Conservation (phyloP, 371 early-diverging fungal genomes). For the Zychaea mexicana region DNA sequence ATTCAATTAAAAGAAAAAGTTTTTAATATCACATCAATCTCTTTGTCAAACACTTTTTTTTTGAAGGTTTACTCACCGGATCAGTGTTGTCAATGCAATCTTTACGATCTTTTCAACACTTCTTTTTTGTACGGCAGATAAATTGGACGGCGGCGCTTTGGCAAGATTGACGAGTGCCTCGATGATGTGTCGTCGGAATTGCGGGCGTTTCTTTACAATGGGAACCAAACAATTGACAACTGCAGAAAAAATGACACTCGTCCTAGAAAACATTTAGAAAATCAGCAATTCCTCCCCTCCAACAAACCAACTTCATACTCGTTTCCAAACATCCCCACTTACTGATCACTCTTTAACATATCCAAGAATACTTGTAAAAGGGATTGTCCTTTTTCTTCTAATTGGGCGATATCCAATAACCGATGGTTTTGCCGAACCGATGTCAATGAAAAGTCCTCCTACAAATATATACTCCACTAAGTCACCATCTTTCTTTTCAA, state of each 20-base stretch:
- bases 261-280: not conserved
- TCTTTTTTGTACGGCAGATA: constrained; percentile 37
- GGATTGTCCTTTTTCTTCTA: constrained; percentile 37
- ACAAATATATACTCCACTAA: not conserved
- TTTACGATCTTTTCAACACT: constrained; percentile 47
- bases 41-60: not conserved
- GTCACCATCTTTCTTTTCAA: not conserved
- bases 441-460: constrained; percentile 39
- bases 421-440: constrained; percentile 45
- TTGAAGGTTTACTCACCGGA: constrained; percentile 28
- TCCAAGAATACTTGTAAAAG: constrained; percentile 16
- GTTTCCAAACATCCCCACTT: constrained; percentile 10
- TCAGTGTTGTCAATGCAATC: constrained; percentile 41
- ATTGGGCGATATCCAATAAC: constrained; percentile 27
- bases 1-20: too few species aligned
- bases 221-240: constrained; percentile 43
- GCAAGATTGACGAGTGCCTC: constrained; percentile 27
- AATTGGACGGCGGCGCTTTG: constrained; percentile 24
- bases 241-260: constrained; percentile 38
- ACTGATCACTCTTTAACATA: constrained; percentile 20
- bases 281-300: not conserved
- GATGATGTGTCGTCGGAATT: constrained; percentile 28
- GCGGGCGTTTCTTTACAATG: constrained; percentile 37
- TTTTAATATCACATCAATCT: not conserved
- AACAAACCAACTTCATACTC: too few species aligned